These are phyloP conservation scores for Scenedesmus sp. DNA, from an alignment of 163 green algal species.

Conservation along the genomic window DNA sequence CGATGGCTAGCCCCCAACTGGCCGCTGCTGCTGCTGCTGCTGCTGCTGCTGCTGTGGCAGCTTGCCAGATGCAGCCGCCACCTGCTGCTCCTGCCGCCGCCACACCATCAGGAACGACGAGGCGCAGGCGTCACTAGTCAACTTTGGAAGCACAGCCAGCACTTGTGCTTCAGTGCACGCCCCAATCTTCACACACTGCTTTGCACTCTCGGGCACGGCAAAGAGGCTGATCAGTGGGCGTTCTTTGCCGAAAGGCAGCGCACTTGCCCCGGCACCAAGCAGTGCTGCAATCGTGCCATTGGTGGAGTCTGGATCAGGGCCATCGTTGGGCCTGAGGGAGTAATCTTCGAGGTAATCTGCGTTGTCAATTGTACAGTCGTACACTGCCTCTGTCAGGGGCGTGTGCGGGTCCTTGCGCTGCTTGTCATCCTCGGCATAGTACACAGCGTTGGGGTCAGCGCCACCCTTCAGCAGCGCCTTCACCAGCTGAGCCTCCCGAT, in stretches of 20 bases:
- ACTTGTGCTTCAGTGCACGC: neutral
- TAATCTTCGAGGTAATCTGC: neutral
- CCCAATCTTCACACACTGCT: neutral
- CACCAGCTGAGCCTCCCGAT: neutral
- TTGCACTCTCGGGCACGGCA: neutral
- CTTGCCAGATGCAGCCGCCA: no score
- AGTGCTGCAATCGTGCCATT: neutral
- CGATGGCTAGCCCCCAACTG: no score
- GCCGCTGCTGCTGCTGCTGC: no score
- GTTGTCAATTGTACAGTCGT: neutral
- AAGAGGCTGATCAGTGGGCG: neutral
- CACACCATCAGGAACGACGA: neutral
- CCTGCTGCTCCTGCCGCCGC: neutral
- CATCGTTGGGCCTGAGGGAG: neutral
- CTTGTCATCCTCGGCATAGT: neutral
- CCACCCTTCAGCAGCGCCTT: conserved; percentile 22
- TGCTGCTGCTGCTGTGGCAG: no score
- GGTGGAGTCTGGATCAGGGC: neutral
- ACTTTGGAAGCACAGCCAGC: neutral
- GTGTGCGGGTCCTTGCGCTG: neutral
- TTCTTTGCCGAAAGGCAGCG: neutral
- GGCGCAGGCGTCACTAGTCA: neutral
- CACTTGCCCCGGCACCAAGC: neutral
- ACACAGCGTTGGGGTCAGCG: neutral
- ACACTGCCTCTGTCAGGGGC: neutral